Evolutionary conservation across 2,329 filamentous ascomycete genomes (phyloP), one percentile per base, ranked within the genome.

Genomic region (Dactylellina haptotyla): DNA sequence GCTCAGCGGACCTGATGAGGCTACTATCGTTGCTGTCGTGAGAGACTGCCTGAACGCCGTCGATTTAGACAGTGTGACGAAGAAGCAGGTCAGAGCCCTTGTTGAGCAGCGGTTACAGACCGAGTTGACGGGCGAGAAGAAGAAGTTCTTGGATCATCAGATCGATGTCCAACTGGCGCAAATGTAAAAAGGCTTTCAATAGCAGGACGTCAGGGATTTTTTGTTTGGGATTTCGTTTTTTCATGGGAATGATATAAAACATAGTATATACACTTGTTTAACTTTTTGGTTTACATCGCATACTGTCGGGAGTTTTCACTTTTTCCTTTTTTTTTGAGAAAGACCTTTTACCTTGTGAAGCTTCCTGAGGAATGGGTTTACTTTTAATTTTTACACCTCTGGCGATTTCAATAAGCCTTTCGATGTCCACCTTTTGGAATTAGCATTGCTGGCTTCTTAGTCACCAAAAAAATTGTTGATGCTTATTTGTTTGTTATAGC

Each of bases 11-110:
- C 91, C 92, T 0, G 91, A 90, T 76, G 93, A 98, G 78, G 84
- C 84, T 48, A 86, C 88, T 73, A 97, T 99, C 76, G 85, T 92
- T 16, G 91, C 96, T 74, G 90, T 91, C 1, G 94, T 98, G 75
- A 90, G 92, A 78, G 84, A 86, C 56, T 95, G 95, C 77, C 84
- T 99, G 75, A 83, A 85, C 14, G 94, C 97, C 79, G 93, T 97
- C 0, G 94, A 99, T 81, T 85, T 99, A 43, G 95, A 99, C 80
- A 94, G 87, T n/a, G 92, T 98, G 51, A 99, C 95, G 4, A 99
- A 98, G 88, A 99, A 99, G 84, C 94, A 98, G 83, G 90, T 95
- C 65, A 87, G 91, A 56, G 93, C 91, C 2, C 85, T 98, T 46
- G 93, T 97, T 10, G 95, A 99, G 83, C 93, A 97, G 83, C 87